Evolutionary conservation across 371 early-diverging fungal species (phyloP), one percentile per base, ranked within the genome.

Genomic region (Mucor circinelloides): DNA sequence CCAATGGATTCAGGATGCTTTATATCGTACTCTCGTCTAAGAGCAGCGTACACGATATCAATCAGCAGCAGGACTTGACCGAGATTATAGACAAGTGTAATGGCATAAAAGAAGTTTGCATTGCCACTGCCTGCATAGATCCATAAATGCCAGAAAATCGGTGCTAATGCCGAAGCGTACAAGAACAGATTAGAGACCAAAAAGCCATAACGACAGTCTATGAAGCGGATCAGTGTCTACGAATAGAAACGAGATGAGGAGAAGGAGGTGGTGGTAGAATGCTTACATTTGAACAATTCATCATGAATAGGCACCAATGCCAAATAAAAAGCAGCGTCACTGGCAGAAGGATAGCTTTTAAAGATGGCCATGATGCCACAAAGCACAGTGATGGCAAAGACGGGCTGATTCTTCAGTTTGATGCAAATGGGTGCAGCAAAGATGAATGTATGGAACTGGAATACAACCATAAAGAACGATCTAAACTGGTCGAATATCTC

Each of bases 401-500:
- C 64, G 10, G 96, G 96, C 21, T 91, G 85, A n/a, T 90, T 71
- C 27, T 93, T 92, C 52, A 94, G 83, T 21, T 88, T 84, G 67
- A 94, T 83, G 12, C 92, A 77, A 2, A 97, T 73, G 0, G 98
- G 98, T 0, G 91, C 83, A 1, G 87, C 86, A 78, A 94, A 97
- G 13, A 94, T 87, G 46, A 96, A 89, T 3, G 87, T 89, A 31
- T 93, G 90, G 40, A 97, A 84, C 75, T 97, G 97, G 75, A 98
- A 96, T 4, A 95, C 95, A 17, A 91, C 76, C 75, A 94, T 71
- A 79, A 97, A 99, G 75, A 98, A 97, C 0, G 88, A 76, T 54
- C 97, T 89, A 85, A 97, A 99, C 66, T 95, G 95, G 68, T 97
- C 96, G 86, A 99, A 99, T 77, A 99, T 94, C 74, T 99, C 98